Percentiles rank a stretch among this genome's conserved stretches.
Evolutionary conservation across 164 flowering plant genomes (phyloP).

Genomic region (Magnolia sinica): DNA sequence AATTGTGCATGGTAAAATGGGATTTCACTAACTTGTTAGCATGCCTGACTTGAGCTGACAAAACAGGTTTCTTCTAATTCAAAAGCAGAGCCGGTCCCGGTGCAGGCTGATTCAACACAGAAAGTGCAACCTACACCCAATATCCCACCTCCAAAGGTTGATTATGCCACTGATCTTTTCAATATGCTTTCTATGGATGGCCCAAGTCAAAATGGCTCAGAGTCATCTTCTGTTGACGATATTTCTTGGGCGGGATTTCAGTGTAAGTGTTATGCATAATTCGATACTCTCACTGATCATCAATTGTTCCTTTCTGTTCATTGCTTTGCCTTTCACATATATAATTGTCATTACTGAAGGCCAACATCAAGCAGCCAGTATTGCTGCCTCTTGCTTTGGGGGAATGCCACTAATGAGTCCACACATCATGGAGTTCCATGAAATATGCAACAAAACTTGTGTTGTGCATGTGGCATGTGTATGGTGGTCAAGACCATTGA

Average conservation of each 20-base stretch:
- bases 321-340: not conserved
- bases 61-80: slow-evolving; percentile 40
- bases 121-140: slow-evolving; percentile 29
- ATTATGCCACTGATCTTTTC: slow-evolving; percentile 85
- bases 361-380: not conserved
- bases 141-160: slow-evolving; percentile 59
- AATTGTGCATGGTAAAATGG: not conserved
- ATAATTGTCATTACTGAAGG: not conserved
- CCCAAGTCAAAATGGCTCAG: slow-evolving; percentile 58
- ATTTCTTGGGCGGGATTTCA: slow-evolving; percentile 91
- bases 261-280: slow-evolving; percentile 42
- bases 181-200: slow-evolving; percentile 82
- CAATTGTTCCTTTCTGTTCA: not conserved
- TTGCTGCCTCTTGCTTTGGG: not conserved
- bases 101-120: slow-evolving; percentile 3
- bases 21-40: not conserved
- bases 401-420: not conserved
- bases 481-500: no score
- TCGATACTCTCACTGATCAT: not conserved
- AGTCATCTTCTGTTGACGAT: slow-evolving; percentile 54
- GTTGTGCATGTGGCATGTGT: no score
- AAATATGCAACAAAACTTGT: not conserved
- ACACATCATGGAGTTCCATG: not conserved
- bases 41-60: not conserved
- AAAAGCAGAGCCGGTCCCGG: slow-evolving; percentile 30